Base-by-base conservation (phyloP, 768 basidiomycete species). In the Mycena galericulata region DNA sequence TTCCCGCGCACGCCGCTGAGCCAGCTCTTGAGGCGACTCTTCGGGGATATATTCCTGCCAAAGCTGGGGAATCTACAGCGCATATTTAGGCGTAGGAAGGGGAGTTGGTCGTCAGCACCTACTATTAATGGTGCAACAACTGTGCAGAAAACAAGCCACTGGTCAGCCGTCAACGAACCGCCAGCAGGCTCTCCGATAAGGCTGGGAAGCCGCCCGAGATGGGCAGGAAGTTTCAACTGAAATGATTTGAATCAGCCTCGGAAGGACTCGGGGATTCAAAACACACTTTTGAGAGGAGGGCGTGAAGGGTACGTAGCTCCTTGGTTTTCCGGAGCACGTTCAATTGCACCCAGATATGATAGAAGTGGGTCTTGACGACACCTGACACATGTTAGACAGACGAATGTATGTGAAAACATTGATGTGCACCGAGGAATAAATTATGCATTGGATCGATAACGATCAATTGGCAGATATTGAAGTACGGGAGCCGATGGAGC, bases 371-470 rank as follows among this genome's bases (percentile, higher is more conserved):
- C 30, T 74, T 74, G n/a, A 74, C 62, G 18, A 73, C 45, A 17
- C 73, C 71, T 72, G 20, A 11, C 10, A n/a, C 32, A 14, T 14
- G n/a, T 62, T 2, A 51, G 18, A n/a, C n/a, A n/a, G n/a, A n/a
- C n/a, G n/a, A n/a, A n/a, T 32, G 14, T 11, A 61, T 9, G n/a
- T 50, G 10, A 20, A 5, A 18, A n/a, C 6, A 43, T 17, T 41
- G 11, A 24, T 49, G 20, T 51, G 20, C 57, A 67, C 79, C 76
- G 5, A 78, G 72, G n/a, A 79, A 75, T 2, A 80, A 49, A 32
- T 77, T 80, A 54, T 80, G 76, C 79, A 80, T 80, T 0, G 76
- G 79, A 59, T 79, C 79, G 14, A 80, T 73, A 1, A 79, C 72
- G 10, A 75, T 70, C 70, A 78, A 75, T 4, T 62, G 47, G 20